Evolutionary conservation across 2,329 filamentous ascomycete species (phyloP), one percentile per base, ranked within the genome.

Genomic region (Fragosphaeria purpurea): DNA sequence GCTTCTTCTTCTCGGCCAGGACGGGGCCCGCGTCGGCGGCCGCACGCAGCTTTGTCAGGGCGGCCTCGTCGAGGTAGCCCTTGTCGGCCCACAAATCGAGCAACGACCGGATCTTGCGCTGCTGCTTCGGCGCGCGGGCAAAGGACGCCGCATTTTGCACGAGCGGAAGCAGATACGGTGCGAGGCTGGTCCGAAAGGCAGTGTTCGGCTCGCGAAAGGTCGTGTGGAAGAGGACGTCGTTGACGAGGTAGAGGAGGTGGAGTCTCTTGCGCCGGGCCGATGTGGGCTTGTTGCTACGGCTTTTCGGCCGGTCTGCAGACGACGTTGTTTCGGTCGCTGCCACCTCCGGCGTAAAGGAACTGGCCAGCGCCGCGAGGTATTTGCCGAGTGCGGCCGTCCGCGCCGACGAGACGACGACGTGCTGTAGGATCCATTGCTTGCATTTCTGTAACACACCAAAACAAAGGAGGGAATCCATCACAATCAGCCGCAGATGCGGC

Each of bases 401-500:
- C 58, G 76, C 71, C 51, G 77, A 65, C 53, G 88, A 93, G 52
- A 76, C 75, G 59, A 79, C 74, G 63, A 91, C 73, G 70, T 88
- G 79, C 60, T 77, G 76, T 63, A 89, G 69, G 61, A 91, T 83
- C 88, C 88, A 95, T 69, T 79, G 75, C 77, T 90, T 95, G 77
- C 86, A 90, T 74, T 80, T 86, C 89, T 95, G 79, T 70, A 22
- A 22, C 22, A 22, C 22, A 52, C 59, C 58, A 65, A 53, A 56
- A 10, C 12, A 30, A 11, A 9, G 34, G 7, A 30, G 22, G 9
- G 30, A 8, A 39, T 11, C 35, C 7, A 7, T 7, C 6, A 37
- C 40, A 31, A 35, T 4, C 10, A 30, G 39, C 8, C 9, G n/a
- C 22, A 4, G 12, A 13, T 10, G 34, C 5, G 12, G 30, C 42